These are phyloP conservation scores for Trichoderma koningii DNA, from an alignment of 2,329 filamentous ascomycete genomes.

Conservation along the genomic window DNA sequence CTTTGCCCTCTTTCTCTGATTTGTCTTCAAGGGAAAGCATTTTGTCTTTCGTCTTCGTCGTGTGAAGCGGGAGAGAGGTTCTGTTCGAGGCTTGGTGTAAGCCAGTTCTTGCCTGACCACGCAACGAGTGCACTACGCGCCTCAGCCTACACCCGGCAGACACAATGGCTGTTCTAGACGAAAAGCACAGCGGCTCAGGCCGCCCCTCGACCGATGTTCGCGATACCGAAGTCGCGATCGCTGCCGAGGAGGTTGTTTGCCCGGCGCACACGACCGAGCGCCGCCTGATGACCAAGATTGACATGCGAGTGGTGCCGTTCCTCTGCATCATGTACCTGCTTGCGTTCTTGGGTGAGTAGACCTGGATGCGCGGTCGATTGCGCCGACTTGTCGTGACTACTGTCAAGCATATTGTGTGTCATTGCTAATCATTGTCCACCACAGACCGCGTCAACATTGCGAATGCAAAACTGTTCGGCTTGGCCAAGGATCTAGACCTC, in stretches of 20 bases:
- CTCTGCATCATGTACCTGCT: constrained; percentile 71
- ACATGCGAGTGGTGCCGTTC: constrained; percentile 70
- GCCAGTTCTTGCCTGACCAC: neutral
- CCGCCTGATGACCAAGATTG: constrained; percentile 68
- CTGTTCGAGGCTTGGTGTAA: neutral
- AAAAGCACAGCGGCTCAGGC: constrained; percentile 31
- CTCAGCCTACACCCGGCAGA: constrained; percentile 4
- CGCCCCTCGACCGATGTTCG: constrained; percentile 24
- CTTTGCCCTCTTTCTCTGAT: constrained; percentile 12
- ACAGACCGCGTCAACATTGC: constrained; percentile 73
- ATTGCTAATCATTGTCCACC: neutral
- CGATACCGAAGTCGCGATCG: neutral
- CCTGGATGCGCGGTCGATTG: neutral
- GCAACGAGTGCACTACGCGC: constrained; percentile 1
- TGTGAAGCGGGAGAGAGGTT: neutral
- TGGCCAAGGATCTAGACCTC: constrained; percentile 64
- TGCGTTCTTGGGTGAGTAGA: constrained; percentile 60
- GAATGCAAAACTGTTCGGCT: constrained; percentile 70
- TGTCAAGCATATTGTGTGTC: neutral
- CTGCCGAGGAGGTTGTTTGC: constrained; percentile 37
- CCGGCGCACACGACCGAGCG: constrained; percentile 62
- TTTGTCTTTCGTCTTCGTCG: neutral
- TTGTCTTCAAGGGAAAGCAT: neutral
- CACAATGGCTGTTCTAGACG: constrained; percentile 30
- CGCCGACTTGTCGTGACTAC: neutral